A percentile compares a stretch with the other conserved stretches of the same genome.
These are phyloP conservation scores for Aspergillus ostianus DNA, from an alignment of 495 filamentous ascomycete genomes.

Conservation along the genomic window DNA sequence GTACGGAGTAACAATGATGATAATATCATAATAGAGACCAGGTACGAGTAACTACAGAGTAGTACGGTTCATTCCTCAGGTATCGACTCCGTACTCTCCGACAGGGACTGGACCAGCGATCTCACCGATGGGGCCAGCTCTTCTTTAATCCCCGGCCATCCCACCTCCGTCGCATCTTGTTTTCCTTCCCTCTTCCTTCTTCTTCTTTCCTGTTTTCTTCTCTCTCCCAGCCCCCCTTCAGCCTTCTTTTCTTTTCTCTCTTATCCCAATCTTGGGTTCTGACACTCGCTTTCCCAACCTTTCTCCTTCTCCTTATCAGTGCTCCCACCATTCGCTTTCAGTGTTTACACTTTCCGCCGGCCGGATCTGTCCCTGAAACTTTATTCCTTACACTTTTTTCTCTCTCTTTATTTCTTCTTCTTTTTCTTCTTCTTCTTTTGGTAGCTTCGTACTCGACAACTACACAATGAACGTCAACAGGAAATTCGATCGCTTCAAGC, in stretches of 20 bases:
- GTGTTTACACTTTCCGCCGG: not conserved
- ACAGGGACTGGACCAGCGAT: too few relatives aligned
- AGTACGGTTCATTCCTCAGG: too few relatives aligned
- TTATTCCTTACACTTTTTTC: not conserved
- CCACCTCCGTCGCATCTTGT: slow-evolving; percentile 14
- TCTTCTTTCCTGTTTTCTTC: slow-evolving; percentile 18
- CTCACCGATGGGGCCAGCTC: not conserved
- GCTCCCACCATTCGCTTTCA: not conserved
- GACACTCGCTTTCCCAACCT: not conserved
- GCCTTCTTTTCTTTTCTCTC: not conserved
- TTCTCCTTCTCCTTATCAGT: not conserved
- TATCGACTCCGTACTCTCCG: too few relatives aligned
- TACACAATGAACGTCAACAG: slow-evolving; percentile 86
- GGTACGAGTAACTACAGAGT: too few relatives aligned
- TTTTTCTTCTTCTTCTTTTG: not conserved
- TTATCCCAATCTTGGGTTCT: not conserved
- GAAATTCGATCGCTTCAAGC: slow-evolving; percentile 94
- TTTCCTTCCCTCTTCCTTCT: slow-evolving; percentile 21
- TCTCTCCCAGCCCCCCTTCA: slow-evolving; percentile 15
- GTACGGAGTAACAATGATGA: too few relatives aligned
- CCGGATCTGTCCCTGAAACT: not conserved
- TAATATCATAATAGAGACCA: too few relatives aligned
- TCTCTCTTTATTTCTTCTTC: slow-evolving; percentile 10
- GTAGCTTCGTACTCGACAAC: not conserved
- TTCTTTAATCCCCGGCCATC: slow-evolving; percentile 7